Base-by-base conservation (phyloP, 257 asterid genomes). In the Schizonepeta tenuifolia region DNA sequence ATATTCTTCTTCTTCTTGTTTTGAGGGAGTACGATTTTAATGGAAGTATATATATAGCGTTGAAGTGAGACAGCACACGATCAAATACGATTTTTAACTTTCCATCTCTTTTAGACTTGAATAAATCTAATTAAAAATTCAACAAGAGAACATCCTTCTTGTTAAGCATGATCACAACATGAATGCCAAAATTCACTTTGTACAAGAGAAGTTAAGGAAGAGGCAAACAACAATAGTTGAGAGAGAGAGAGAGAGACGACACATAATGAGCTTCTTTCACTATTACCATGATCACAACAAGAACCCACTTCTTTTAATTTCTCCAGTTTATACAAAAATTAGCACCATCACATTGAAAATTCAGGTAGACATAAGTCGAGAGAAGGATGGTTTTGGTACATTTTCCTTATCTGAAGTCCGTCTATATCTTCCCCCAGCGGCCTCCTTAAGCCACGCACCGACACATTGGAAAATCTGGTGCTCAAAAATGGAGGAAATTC, bases 351-450 rank as follows among this genome's bases (percentile, higher is more conserved):
- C 28, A 72, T n/a, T 58, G 62, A 80, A 67, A 79, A 77, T 63
- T 56, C 28, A 9, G 86, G 88, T 74, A 81, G 86, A 21, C n/a
- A 12, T 35, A 78, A 50, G 14, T n/a, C 67, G 6, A 51, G 80
- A 36, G 78, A 66, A 31, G 47, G 79, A 62, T 24, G 54, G 50
- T 61, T 49, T 53, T 59, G 46, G 57, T 15, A 50, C 40, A 35
- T 58, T 49, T 65, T 28, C 51, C 40, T 36, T 26, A 20, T 7
- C 12, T 35, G 31, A 35, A 15, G 55, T 17, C 55, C 31, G 10
- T 12, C 40, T 63, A 36, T 43, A 12, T 50, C 50, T 33, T 31
- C 56, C 51, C 54, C 69, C 18, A 15, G 20, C 12, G 20, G 26
- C 47, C 24, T 31, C 33, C 62, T 18, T 40, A 41, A 55, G 54